Evolutionary conservation across 352 stramenopile genomes (phyloP).

Genomic region (Paralagenidium karlingii): DNA sequence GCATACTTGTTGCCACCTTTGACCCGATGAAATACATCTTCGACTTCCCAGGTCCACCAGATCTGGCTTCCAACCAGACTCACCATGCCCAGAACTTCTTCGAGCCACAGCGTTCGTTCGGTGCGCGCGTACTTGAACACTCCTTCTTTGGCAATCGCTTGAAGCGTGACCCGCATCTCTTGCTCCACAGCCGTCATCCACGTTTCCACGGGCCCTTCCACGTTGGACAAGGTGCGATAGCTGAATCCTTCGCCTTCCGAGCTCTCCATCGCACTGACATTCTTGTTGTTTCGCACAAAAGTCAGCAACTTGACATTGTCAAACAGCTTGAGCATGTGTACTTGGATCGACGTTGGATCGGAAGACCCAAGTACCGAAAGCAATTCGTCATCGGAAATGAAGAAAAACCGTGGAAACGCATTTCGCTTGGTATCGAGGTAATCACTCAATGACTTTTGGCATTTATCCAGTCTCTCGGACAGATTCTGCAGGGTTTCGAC

Average conservation of each 20-base stretch:
- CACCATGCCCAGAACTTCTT: conserved; percentile 87
- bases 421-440: conserved; percentile 87
- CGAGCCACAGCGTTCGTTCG: conserved; percentile 80
- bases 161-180: conserved; percentile 82
- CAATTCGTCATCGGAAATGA: conserved; percentile 91
- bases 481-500: conserved; percentile 82
- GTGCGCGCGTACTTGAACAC: conserved; percentile 87
- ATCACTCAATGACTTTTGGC: conserved; percentile 84
- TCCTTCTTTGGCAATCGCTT: conserved; percentile 87
- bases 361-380: conserved; percentile 85
- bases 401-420: conserved; percentile 89
- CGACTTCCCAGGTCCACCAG: conserved; percentile 92
- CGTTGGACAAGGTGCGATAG: conserved; percentile 55
- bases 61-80: conserved; percentile 87
- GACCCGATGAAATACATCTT: conserved; percentile 87
- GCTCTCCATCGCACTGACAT: conserved; percentile 85
- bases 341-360: conserved; percentile 86
- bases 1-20: conserved; percentile 87
- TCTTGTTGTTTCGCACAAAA: conserved; percentile 85
- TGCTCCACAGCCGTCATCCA: conserved; percentile 91
- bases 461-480: conserved; percentile 82
- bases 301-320: conserved; percentile 89
- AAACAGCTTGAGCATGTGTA: conserved; percentile 94
- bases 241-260: conserved; percentile 84
- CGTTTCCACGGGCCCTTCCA: conserved; percentile 86